A percentile compares a stretch with the other conserved stretches of the same genome.
Conservation (phyloP, 306 rosid genomes). For the Prunus mume region DNA sequence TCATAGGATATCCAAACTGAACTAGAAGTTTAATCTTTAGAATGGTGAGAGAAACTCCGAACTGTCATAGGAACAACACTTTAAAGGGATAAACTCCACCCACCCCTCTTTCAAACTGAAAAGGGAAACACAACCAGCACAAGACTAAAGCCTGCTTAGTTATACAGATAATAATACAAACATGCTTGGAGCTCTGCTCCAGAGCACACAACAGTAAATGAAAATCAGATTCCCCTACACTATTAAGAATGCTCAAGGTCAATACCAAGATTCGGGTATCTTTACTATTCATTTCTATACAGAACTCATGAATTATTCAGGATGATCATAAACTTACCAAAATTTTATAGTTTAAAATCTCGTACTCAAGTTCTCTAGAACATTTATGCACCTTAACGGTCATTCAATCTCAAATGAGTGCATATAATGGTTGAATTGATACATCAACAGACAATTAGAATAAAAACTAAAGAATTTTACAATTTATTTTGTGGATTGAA, state of each 20-base stretch:
- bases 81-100: background rate
- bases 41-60: background rate
- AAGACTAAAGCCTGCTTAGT: background rate
- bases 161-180: background rate
- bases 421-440: background rate
- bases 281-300: background rate
- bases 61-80: background rate
- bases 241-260: background rate
- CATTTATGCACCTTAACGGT: background rate
- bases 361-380: background rate
- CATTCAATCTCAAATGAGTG: background rate
- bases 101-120: background rate
- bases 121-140: background rate
- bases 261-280: background rate
- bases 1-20: background rate
- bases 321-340: background rate
- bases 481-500: background rate
- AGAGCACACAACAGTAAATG: background rate
- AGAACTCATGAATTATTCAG: background rate
- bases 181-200: background rate
- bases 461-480: background rate
- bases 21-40: background rate
- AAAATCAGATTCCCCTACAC: background rate
- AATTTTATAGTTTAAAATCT: background rate
- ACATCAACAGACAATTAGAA: background rate